These are phyloP conservation scores for Euphrasia arctica DNA, from an alignment of 305 asterid genomes.

Conservation along the genomic window DNA sequence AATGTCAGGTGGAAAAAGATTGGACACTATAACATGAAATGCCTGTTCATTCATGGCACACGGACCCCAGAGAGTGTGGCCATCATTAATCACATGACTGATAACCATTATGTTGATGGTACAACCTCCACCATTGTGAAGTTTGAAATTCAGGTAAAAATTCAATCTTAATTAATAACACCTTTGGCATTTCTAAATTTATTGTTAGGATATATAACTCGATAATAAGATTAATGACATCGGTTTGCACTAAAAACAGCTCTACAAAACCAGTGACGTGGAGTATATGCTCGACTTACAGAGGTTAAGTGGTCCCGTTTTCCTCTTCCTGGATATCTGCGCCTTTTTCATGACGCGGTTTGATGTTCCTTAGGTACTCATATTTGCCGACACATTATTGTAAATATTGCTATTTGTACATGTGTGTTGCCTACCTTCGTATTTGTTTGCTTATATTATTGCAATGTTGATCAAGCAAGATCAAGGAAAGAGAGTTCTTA, in stretches of 20 bases:
- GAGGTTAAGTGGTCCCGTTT: conserved; percentile 77
- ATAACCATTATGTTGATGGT: conserved; percentile 39
- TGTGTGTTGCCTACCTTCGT: background rate
- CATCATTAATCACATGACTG: conserved; percentile 34
- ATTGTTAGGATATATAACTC: background rate
- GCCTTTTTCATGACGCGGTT: conserved; percentile 68
- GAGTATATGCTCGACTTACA: conserved; percentile 83
- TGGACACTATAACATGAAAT: conserved; percentile 88
- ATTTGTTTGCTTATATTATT: background rate
- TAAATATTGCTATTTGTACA: conserved; percentile 17
- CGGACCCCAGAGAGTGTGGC: conserved; percentile 29
- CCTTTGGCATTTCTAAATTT: too few relatives aligned
- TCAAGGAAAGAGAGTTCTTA: background rate
- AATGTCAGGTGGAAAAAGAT: conserved; percentile 90
- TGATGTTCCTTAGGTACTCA: conserved; percentile 36
- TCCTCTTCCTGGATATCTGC: conserved; percentile 90
- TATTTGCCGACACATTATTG: conserved; percentile 1
- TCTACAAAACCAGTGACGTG: conserved; percentile 71
- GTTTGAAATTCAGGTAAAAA: conserved; percentile 90
- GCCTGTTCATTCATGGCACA: conserved; percentile 49
- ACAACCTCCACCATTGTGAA: conserved; percentile 46
- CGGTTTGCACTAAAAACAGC: conserved; percentile 47
- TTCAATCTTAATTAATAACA: too few relatives aligned
- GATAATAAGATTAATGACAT: conserved; percentile 21
- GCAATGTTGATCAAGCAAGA: background rate